phyloP scores from a whole-genome alignment of 768 basidiomycete genomes.

The Lyophyllum shimeji region DNA sequence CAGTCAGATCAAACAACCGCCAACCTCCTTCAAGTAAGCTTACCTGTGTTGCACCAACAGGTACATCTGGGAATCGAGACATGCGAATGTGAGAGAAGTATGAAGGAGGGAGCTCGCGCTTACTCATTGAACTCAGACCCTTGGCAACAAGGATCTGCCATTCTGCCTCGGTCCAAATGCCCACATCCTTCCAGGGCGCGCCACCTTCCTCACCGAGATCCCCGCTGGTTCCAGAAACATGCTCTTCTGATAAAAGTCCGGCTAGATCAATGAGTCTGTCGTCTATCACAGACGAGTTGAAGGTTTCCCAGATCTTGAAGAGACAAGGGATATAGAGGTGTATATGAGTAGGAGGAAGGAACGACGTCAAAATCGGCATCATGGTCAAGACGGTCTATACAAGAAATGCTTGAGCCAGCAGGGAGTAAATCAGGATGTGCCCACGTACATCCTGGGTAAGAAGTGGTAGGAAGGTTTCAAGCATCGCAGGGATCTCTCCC shows the following conservation, averaged over 20 bases:
- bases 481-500: conserved; percentile 66
- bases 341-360: conserved; percentile 66
- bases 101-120: conserved; percentile 17
- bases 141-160: conserved; percentile 85
- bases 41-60: conserved; percentile 70
- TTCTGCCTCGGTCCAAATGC: conserved; percentile 84
- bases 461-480: conserved; percentile 67
- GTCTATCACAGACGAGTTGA: conserved; percentile 72
- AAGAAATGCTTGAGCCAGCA: background rate
- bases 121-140: conserved; percentile 79
- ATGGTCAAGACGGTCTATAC: conserved; percentile 65
- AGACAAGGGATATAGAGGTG: conserved; percentile 70
- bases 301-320: conserved; percentile 77
- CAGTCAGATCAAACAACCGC: background rate
- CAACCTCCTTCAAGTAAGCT: conserved; percentile 8
- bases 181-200: conserved; percentile 76
- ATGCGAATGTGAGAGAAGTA: background rate
- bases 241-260: conserved; percentile 70
- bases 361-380: conserved; percentile 73
- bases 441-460: conserved; percentile 66
- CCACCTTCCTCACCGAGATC: conserved; percentile 53
- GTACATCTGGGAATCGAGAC: conserved; percentile 48
- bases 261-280: conserved; percentile 74
- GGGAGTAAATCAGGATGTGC: background rate
- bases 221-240: conserved; percentile 57